Conservation (phyloP, 78 protist genomes). For the Dictyostelium firmibasis region DNA sequence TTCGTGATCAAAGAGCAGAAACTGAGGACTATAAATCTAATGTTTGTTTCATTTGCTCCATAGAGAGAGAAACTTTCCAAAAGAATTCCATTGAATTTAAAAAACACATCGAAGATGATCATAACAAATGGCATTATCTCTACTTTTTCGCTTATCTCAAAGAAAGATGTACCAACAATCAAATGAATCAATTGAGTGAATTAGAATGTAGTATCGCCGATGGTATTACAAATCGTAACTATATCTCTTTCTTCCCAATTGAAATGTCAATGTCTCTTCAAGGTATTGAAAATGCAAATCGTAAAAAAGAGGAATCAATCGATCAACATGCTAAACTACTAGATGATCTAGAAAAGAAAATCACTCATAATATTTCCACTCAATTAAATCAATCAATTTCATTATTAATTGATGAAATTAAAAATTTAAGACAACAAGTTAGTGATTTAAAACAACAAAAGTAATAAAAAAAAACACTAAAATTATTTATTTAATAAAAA, state of each 20-base stretch:
- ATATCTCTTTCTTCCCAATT: conserved; percentile 32
- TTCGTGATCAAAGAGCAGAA: conserved; percentile 45
- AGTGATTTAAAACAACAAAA: conserved; percentile 18
- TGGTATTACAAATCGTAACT: conserved; percentile 21
- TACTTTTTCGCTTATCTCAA: conserved; percentile 81
- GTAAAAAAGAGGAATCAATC: background rate
- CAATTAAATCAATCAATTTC: conserved; percentile 41
- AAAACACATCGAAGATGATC: conserved; percentile 78
- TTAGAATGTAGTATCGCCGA: conserved; percentile 17
- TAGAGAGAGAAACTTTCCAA: conserved; percentile 76
- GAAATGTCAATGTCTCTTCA: conserved; percentile 52
- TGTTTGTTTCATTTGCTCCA: conserved; percentile 80
- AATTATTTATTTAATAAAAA: background rate
- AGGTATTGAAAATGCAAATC: conserved; percentile 12
- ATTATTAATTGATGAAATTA: conserved; percentile 38
- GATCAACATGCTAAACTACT: background rate
- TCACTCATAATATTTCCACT: background rate
- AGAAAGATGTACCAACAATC: conserved; percentile 41
- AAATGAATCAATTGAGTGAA: conserved; percentile 42
- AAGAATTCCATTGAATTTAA: conserved; percentile 73
- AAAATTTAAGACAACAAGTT: conserved; percentile 34
- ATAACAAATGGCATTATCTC: conserved; percentile 82
- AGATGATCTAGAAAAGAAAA: conserved; percentile 44
- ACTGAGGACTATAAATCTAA: conserved; percentile 53
- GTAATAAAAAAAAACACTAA: background rate